Conservation (phyloP, 1,284 basidiomycete genomes). For the Melampsora medusae region DNA sequence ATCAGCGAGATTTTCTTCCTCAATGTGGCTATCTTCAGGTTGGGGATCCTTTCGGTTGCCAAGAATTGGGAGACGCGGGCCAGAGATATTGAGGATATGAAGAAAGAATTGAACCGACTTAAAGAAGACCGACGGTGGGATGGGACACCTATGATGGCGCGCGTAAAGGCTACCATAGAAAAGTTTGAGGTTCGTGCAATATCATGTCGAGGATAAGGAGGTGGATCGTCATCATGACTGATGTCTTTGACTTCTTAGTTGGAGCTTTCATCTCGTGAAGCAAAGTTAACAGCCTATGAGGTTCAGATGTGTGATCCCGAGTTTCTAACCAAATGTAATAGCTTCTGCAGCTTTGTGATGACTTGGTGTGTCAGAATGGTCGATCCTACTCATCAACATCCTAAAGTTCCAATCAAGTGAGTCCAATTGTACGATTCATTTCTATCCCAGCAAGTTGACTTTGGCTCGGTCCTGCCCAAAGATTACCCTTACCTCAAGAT, state of each 20-base stretch:
- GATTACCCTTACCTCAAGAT: constrained; percentile 78
- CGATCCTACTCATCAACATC: constrained; percentile 80
- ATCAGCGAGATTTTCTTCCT: constrained; percentile 94
- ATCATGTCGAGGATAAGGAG: constrained; percentile 1
- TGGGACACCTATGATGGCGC: constrained; percentile 59
- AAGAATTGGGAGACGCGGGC: constrained; percentile 68
- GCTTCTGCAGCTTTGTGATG: constrained; percentile 84
- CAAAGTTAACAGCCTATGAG: constrained; percentile 70
- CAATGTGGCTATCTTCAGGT: constrained; percentile 76
- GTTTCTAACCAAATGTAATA: constrained; percentile 73
- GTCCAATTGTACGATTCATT: constrained; percentile 52
- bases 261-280: constrained; percentile 48
- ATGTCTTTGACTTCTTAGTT: constrained; percentile 43
- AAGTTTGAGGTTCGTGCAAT: constrained; percentile 36
- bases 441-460: neutral
- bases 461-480: constrained; percentile 52
- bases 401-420: constrained; percentile 67
- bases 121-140: constrained; percentile 74
- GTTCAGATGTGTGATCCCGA: constrained; percentile 84
- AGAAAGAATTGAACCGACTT: constrained; percentile 72
- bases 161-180: constrained; percentile 23
- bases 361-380: constrained; percentile 90
- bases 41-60: constrained; percentile 77
- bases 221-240: neutral
- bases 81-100: constrained; percentile 72